Conservation (phyloP, 75 land plant genomes). For the Cryptomeria japonica region DNA sequence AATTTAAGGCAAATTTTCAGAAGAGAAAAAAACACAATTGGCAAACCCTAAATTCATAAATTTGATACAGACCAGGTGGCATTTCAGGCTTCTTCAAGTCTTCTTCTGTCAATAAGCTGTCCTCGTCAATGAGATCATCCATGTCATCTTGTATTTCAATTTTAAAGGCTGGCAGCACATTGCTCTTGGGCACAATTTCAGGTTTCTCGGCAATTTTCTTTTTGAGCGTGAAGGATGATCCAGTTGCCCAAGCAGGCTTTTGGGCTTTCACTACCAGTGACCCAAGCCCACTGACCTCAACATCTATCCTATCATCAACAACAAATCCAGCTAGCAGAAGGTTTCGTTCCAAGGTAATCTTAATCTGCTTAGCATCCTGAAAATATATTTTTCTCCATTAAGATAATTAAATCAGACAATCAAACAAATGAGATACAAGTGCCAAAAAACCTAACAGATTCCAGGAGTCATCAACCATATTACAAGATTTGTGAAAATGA, state of each 20-base stretch:
- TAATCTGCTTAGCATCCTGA: background rate
- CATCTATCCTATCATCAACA: conserved; percentile 28
- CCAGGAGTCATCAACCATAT: background rate
- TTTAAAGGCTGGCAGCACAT: conserved; percentile 23
- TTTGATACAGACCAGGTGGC: conserved; percentile 27
- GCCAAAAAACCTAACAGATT: background rate
- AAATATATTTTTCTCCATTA: background rate
- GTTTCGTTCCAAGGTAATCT: conserved; percentile 43
- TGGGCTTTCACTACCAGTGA: conserved; percentile 48
- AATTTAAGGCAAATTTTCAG: background rate
- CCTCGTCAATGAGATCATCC: conserved; percentile 89
- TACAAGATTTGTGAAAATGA: background rate
- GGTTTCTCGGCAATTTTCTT: conserved; percentile 14
- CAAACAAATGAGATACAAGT: background rate
- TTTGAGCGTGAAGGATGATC: conserved; percentile 81
- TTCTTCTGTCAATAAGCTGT: conserved; percentile 90
- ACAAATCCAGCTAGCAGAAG: conserved; percentile 71
- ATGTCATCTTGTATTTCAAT: conserved; percentile 61
- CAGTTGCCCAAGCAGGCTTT: conserved; percentile 91
- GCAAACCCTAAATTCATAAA: background rate
- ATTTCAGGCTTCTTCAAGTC: conserved; percentile 87
- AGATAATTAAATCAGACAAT: background rate
- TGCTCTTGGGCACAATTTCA: conserved; percentile 8
- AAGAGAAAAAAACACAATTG: background rate
- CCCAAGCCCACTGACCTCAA: background rate